Conservation (phyloP, 768 basidiomycete species). For the Hygrocybe punicea region DNA sequence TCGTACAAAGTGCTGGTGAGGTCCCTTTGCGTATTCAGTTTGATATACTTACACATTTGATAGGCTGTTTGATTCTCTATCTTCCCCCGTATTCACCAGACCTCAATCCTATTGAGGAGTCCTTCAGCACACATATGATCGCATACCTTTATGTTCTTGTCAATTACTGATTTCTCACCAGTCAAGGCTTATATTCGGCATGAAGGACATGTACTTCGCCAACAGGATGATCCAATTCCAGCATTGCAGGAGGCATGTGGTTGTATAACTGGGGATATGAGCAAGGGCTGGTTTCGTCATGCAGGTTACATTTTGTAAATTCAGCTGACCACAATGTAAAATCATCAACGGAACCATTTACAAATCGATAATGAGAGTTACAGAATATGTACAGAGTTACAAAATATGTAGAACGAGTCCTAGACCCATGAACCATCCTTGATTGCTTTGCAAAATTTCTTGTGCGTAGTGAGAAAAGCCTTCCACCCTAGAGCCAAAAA, state of each 20-base stretch:
- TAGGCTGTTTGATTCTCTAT: constrained; percentile 23
- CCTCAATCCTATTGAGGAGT: constrained; percentile 21
- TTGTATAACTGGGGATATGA: constrained; percentile 14
- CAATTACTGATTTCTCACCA: constrained; percentile 1
- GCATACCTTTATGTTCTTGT: background rate
- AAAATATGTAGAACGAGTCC: background rate
- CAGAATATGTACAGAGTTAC: background rate
- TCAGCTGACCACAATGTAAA: too few relatives aligned
- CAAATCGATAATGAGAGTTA: background rate
- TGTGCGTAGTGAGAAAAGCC: background rate
- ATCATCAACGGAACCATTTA: background rate
- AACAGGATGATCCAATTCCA: constrained; percentile 10
- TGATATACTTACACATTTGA: constrained; percentile 19
- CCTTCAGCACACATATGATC: constrained; percentile 29
- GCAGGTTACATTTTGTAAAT: constrained; percentile 10
- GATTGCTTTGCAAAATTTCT: background rate
- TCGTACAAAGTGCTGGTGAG: too few relatives aligned
- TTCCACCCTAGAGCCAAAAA: background rate
- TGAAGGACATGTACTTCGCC: constrained; percentile 14
- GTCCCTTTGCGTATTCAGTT: too few relatives aligned
- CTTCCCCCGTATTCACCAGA: constrained; percentile 39
- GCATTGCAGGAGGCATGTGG: constrained; percentile 13
- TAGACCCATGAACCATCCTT: constrained; percentile 1
- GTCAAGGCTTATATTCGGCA: constrained; percentile 27
- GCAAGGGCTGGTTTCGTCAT: constrained; percentile 8